Evolutionary conservation across 257 asterid species (phyloP).

Genomic region (Solanum chiquidenum): DNA sequence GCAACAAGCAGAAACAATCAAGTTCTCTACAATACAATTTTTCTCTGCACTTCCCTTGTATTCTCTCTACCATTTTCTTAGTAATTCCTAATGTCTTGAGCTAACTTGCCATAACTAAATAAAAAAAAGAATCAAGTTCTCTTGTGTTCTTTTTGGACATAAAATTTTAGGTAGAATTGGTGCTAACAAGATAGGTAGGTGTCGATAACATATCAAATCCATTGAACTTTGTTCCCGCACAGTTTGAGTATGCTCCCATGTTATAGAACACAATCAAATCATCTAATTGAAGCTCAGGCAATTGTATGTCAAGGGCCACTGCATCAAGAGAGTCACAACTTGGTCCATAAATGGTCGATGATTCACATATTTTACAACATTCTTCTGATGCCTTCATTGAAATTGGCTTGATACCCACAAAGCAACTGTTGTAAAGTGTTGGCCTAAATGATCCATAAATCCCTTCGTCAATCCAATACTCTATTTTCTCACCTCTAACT

Average conservation of each 20-base stretch:
- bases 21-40: no score
- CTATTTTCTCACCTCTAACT: neutral
- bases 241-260: neutral
- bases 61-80: no score
- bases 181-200: neutral
- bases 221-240: neutral
- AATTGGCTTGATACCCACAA: neutral
- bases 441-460: conserved; percentile 9
- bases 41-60: no score
- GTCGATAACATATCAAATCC: neutral
- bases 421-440: neutral
- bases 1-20: no score
- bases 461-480: conserved; percentile 11
- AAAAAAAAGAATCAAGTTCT: no score
- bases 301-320: neutral
- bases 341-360: neutral
- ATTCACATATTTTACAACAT: neutral
- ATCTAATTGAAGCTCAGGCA: neutral
- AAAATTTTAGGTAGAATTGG: neutral
- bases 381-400: neutral
- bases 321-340: neutral
- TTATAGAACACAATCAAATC: conserved; percentile 5
- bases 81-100: no score
- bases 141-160: no score
- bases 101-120: no score